A percentile compares a stretch with the other conserved stretches of the same genome.
Evolutionary conservation across 1,284 basidiomycete species (phyloP).

Genomic region (Rhizopogon hawkerae): DNA sequence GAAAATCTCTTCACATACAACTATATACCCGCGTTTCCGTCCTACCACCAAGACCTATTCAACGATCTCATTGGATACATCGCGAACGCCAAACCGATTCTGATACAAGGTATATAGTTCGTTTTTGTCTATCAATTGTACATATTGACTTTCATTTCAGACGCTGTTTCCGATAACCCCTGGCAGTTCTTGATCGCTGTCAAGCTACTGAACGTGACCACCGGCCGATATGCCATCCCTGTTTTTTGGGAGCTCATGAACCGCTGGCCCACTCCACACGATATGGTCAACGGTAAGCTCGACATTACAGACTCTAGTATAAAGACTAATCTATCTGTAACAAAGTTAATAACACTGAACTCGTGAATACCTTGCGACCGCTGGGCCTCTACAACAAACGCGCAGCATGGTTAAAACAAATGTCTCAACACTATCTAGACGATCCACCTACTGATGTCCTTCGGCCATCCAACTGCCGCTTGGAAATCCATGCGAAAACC

Average conservation of each 20-base stretch:
- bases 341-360: constrained; percentile 28
- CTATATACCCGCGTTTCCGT: neutral
- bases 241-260: constrained; percentile 43
- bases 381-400: constrained; percentile 50
- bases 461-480: neutral
- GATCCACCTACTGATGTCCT: constrained; percentile 28
- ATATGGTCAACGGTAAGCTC: constrained; percentile 39
- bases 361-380: constrained; percentile 35
- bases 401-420: constrained; percentile 38
- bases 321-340: constrained; percentile 5
- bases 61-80: constrained; percentile 22
- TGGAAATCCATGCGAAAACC: neutral
- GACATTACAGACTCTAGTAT: neutral
- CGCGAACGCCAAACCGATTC: constrained; percentile 23
- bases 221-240: constrained; percentile 24
- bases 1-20: neutral
- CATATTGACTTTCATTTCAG: constrained; percentile 7
- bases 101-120: constrained; percentile 19
- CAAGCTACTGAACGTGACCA: constrained; percentile 26
- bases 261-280: constrained; percentile 45
- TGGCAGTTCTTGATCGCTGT: constrained; percentile 28
- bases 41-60: constrained; percentile 7
- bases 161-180: constrained; percentile 19
- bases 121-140: neutral
- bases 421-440: constrained; percentile 40